These are phyloP conservation scores for Leccinellum rugosiceps DNA, from an alignment of 768 basidiomycete species.

Conservation along the genomic window DNA sequence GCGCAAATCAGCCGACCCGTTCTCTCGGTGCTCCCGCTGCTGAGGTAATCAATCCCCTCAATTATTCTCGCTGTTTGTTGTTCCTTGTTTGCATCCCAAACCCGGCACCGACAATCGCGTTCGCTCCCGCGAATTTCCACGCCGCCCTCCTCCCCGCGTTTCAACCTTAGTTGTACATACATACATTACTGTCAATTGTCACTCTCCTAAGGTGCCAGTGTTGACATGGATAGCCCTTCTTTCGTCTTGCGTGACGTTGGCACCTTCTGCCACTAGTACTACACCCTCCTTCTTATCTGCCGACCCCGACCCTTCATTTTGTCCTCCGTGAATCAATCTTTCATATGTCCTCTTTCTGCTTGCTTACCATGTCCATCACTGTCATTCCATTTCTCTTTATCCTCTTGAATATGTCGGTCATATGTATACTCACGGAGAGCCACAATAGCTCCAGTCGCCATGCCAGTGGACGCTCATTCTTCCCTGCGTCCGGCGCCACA, in stretches of 20 bases:
- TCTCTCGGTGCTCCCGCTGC: conserved; percentile 2
- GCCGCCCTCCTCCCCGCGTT: not conserved
- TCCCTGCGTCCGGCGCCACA: conserved; percentile 2
- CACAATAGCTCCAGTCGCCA: not conserved
- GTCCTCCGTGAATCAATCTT: not conserved
- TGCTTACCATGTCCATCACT: not conserved
- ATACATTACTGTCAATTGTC: not conserved
- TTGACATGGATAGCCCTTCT: not conserved
- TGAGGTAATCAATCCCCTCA: conserved; percentile 16
- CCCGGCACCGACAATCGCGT: not conserved
- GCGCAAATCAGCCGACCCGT: conserved; percentile 20
- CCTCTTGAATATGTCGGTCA: conserved; percentile 3
- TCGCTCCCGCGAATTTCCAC: not conserved
- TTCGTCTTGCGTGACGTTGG: not conserved
- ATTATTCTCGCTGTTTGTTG: not conserved
- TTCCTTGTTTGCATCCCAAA: not conserved
- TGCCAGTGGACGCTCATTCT: not conserved
- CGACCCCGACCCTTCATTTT: conserved; percentile 15
- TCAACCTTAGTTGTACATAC: not conserved
- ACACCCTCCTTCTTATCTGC: not conserved
- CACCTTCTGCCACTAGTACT: not conserved
- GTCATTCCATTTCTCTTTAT: conserved; percentile 4
- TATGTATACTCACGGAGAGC: not conserved
- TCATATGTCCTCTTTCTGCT: not conserved
- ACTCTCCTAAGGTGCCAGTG: not conserved